Percentiles rank a stretch among this genome's conserved stretches.
phyloP scores from a whole-genome alignment of 2,329 filamentous ascomycete genomes.

The Mycocentrospora acerina region DNA sequence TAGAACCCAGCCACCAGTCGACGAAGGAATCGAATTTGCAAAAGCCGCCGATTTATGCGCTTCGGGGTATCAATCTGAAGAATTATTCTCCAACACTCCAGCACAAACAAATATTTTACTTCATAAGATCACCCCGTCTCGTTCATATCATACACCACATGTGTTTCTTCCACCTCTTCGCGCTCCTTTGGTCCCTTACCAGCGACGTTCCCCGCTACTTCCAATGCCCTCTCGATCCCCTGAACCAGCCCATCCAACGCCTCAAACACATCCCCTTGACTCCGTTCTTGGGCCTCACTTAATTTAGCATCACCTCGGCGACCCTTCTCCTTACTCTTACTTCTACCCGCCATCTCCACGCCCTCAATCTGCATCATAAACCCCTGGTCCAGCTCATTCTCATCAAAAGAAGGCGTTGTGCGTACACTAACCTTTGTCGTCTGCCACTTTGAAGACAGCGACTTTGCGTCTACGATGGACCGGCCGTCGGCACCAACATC shows the following conservation, averaged over 20 bases:
- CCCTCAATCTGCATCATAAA: conserved; percentile 67
- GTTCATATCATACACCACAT: conserved; percentile 1
- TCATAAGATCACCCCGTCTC: too few species aligned
- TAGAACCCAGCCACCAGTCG: too few species aligned
- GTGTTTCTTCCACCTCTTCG: conserved; percentile 9
- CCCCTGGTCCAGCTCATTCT: conserved; percentile 44
- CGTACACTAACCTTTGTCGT: conserved; percentile 56
- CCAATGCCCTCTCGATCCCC: conserved; percentile 39
- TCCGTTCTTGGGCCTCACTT: conserved; percentile 31
- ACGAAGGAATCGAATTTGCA: too few species aligned
- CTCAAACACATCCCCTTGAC: conserved; percentile 37
- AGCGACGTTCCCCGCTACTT: conserved; percentile 38
- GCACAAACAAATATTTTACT: too few species aligned
- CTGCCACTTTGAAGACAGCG: conserved; percentile 74
- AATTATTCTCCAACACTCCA: too few species aligned
- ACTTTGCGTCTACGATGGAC: conserved; percentile 67
- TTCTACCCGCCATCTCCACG: conserved; percentile 37
- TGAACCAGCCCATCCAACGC: conserved; percentile 41
- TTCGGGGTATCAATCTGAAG: too few species aligned
- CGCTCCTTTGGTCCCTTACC: conserved; percentile 9
- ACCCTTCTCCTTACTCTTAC: conserved; percentile 33
- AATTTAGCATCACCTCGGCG: conserved; percentile 29
- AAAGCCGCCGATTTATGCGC: too few species aligned
- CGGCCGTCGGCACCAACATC: conserved; percentile 52
- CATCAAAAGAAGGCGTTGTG: conserved; percentile 65